These are phyloP conservation scores for Trypanosoma platydactyli DNA, from an alignment of 208 protist species.

Conservation along the genomic window DNA sequence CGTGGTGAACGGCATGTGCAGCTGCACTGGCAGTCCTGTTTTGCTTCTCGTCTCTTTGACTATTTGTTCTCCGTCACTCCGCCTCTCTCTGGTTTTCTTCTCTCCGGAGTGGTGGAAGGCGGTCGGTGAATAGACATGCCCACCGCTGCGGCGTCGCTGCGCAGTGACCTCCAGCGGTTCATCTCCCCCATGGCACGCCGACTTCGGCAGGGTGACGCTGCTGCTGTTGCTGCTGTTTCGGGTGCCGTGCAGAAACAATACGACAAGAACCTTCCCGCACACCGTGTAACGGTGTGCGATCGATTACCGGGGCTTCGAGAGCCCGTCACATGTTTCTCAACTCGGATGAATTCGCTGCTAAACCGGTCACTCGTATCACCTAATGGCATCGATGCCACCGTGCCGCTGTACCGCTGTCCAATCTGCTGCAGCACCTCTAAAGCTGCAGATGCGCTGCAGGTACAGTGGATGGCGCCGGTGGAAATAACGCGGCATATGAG, in stretches of 20 bases:
- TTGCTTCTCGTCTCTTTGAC: too few relatives aligned
- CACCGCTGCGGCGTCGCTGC: slow-evolving; percentile 4
- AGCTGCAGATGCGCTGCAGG: neutral
- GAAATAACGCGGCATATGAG: slow-evolving; percentile 64
- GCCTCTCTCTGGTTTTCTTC: too few relatives aligned
- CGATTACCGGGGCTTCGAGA: slow-evolving; percentile 15
- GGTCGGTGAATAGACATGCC: slow-evolving; percentile 1
- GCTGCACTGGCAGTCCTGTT: too few relatives aligned
- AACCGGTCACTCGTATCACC: slow-evolving; percentile 15
- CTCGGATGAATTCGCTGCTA: slow-evolving; percentile 24
- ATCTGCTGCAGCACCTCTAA: slow-evolving; percentile 16
- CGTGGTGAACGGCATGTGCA: too few relatives aligned
- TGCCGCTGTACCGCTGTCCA: slow-evolving; percentile 33
- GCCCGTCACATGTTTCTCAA: slow-evolving; percentile 27
- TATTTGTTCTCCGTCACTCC: too few relatives aligned
- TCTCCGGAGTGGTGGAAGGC: neutral
- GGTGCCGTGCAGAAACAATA: neutral
- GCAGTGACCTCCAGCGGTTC: slow-evolving; percentile 22
- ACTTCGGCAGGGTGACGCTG: neutral
- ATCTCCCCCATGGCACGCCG: slow-evolving; percentile 22
- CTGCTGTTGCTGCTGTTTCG: neutral
- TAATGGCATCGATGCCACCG: slow-evolving; percentile 1
- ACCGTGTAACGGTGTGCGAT: neutral
- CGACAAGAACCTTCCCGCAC: neutral
- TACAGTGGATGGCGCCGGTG: slow-evolving; percentile 38